These are phyloP conservation scores for Cryomyces minteri DNA, from an alignment of 495 filamentous ascomycete genomes.

Conservation along the genomic window DNA sequence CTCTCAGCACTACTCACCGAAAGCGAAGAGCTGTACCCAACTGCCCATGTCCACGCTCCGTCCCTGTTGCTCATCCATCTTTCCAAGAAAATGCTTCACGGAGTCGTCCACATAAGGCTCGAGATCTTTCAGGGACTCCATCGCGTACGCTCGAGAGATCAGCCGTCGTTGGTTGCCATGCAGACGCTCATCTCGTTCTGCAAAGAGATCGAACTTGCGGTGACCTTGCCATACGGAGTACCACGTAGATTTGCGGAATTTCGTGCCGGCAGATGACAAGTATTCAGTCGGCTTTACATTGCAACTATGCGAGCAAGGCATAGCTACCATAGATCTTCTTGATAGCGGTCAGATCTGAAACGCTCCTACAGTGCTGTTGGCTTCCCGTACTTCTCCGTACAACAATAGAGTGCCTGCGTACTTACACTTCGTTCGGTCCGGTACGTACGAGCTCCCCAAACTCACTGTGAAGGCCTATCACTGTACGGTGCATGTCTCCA, in stretches of 20 bases:
- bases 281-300: neutral
- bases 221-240: conserved; percentile 20
- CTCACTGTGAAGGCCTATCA: conserved; percentile 11
- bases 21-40: conserved; percentile 20
- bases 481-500: conserved; percentile 9
- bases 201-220: conserved; percentile 19
- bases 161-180: conserved; percentile 16
- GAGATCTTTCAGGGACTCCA: conserved; percentile 15
- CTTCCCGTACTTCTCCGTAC: too few species aligned
- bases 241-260: conserved; percentile 17
- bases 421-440: conserved; percentile 12
- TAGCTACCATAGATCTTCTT: conserved; percentile 14
- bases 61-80: conserved; percentile 7
- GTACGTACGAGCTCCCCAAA: conserved; percentile 14
- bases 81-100: conserved; percentile 10
- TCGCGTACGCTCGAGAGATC: conserved; percentile 15
- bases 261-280: conserved; percentile 9
- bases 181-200: conserved; percentile 13
- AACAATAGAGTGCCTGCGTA: too few species aligned
- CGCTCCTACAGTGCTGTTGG: conserved; percentile 1
- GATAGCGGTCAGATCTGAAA: conserved; percentile 15
- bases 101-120: conserved; percentile 16
- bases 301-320: too few species aligned
- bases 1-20: conserved; percentile 8
- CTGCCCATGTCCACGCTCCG: conserved; percentile 15